Evolutionary conservation across 1,284 basidiomycete genomes (phyloP).

Genomic region (Cryptococcus sp.): DNA sequence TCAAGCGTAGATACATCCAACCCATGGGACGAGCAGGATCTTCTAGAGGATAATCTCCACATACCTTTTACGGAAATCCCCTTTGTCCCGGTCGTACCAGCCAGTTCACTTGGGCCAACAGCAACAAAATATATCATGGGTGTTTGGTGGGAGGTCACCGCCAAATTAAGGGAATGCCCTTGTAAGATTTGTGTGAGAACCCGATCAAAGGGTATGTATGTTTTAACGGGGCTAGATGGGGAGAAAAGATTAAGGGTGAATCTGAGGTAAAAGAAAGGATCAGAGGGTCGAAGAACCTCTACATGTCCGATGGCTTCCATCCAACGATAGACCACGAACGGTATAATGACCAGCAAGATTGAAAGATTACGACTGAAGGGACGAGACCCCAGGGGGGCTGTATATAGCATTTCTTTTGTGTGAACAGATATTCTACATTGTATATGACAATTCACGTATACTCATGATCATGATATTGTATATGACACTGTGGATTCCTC

Average conservation of each 20-base stretch:
- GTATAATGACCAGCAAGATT: neutral
- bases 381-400: conserved; percentile 46
- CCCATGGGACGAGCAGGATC: neutral
- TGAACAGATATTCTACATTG: conserved; percentile 67
- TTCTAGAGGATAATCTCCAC: neutral
- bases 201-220: conserved; percentile 35
- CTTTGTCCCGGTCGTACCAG: neutral
- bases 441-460: conserved; percentile 71
- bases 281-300: conserved; percentile 15
- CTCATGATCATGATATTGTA: conserved; percentile 31
- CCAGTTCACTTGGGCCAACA: neutral
- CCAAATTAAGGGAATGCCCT: neutral
- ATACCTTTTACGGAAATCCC: neutral
- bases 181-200: conserved; percentile 1
- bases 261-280: conserved; percentile 28
- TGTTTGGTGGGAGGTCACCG: neutral
- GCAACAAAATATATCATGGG: neutral
- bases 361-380: conserved; percentile 47
- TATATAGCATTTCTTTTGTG: conserved; percentile 55
- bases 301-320: conserved; percentile 44
- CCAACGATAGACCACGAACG: conserved; percentile 8
- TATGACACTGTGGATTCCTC: conserved; percentile 49
- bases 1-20: neutral
- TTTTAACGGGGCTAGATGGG: conserved; percentile 31
- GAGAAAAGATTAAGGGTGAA: conserved; percentile 44